Evolutionary conservation across 257 asterid genomes (phyloP), one percentile per base, ranked within the genome.

Genomic region (Nicotiana undulata): DNA sequence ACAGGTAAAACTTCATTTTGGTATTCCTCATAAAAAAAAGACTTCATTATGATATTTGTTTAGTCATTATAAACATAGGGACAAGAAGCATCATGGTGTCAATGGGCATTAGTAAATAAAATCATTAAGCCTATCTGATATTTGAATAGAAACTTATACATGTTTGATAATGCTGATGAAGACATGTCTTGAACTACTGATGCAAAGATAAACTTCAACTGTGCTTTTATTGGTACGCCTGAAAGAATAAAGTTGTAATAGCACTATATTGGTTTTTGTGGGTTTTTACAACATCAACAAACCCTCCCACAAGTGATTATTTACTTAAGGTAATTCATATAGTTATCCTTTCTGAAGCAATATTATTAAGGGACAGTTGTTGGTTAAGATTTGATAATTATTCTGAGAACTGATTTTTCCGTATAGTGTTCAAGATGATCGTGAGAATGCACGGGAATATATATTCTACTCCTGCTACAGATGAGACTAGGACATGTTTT

Each of bases 1-100:
- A 82, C 99, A 96, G 90, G 98, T 96, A 87, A 77, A 88, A 77
- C 55, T 55, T 80, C 82, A 49, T 74, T 49, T 46, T 74, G 61
- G 51, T 74, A 49, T 74, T 72, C 49, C 49, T 40, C 49, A 40
- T 9, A 40, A 40, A 40, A 37, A 29, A 40, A 87, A 67, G 88
- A 77, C 59, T 55, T 80, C 82, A 49, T 74, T 26, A 74, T 74
- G 61, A 74, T 49, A 24, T 74, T 72, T 74, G 78, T 24, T 74
- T 74, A 15, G 15, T 34, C 24, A 49, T 74, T 74, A 49, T 32
- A 46, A 72, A 74, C 78, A 24, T 24, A 24, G 44, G 78, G 78
- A 49, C 61, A 74, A 24, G 60, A 74, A 74, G 17, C 24, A 46
- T 74, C 40, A 22, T 16, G 24, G 24, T 44, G 51, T 74, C 61